Evolutionary conservation across 495 filamentous ascomycete species (phyloP).

Genomic region (Neurospora tetraspora): DNA sequence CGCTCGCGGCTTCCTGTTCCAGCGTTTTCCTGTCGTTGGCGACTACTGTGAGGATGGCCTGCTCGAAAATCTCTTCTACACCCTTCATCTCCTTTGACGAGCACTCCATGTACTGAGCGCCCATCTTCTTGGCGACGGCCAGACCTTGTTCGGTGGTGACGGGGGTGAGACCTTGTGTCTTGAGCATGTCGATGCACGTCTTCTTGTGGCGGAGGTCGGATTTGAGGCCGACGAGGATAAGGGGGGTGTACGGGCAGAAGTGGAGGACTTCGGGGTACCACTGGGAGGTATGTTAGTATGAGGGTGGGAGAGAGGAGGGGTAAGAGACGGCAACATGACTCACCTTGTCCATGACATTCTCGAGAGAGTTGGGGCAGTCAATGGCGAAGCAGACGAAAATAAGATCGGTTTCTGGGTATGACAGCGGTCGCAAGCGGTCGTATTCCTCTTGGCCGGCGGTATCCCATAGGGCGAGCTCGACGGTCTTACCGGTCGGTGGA

Average conservation of each 20-base stretch:
- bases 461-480: conserved; percentile 96
- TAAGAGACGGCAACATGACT: conserved; percentile 8
- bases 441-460: conserved; percentile 99
- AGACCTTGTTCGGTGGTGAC: conserved; percentile 85
- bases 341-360: conserved; percentile 99
- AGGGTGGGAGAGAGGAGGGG: not conserved
- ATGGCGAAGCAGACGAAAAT: conserved; percentile 99
- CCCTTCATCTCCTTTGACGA: conserved; percentile 94
- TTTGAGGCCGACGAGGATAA: conserved; percentile 92
- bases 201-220: conserved; percentile 91
- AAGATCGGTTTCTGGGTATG: conserved; percentile 95
- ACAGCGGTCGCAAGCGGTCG: conserved; percentile 86
- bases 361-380: conserved; percentile 93
- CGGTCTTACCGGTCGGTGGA: conserved; percentile 74
- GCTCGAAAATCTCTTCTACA: conserved; percentile 89
- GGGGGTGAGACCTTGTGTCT: conserved; percentile 91
- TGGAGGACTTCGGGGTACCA: conserved; percentile 99
- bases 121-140: conserved; percentile 83
- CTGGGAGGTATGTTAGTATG: conserved; percentile 34
- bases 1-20: conserved; percentile 30
- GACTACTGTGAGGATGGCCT: conserved; percentile 80
- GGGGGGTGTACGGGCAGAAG: conserved; percentile 93
- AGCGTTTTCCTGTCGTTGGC: conserved; percentile 48
- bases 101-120: conserved; percentile 92
- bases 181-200: conserved; percentile 94